These are phyloP conservation scores for Aspergillus nanangensis DNA, from an alignment of 495 filamentous ascomycete species.

Conservation along the genomic window DNA sequence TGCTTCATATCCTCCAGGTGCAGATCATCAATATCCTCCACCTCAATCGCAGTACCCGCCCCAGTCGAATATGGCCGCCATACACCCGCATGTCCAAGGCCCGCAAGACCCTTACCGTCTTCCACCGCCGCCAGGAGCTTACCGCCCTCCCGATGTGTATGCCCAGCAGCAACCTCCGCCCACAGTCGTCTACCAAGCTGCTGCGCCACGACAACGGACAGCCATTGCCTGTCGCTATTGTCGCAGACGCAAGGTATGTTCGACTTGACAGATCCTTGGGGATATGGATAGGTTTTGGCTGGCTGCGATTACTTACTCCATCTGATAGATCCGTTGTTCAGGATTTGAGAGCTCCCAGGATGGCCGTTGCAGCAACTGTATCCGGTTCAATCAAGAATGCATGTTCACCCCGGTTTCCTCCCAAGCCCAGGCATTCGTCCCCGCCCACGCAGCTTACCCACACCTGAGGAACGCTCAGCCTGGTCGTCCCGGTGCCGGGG, in stretches of 20 bases:
- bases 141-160: slow-evolving; percentile 42
- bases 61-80: slow-evolving; percentile 35
- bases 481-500: slow-evolving; percentile 35
- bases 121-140: slow-evolving; percentile 37
- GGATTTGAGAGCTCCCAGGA: slow-evolving; percentile 75
- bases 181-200: slow-evolving; percentile 56
- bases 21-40: slow-evolving; percentile 33
- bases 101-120: slow-evolving; percentile 36
- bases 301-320: neutral
- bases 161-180: slow-evolving; percentile 38
- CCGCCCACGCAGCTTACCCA: slow-evolving; percentile 68
- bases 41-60: slow-evolving; percentile 31
- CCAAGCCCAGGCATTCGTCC: slow-evolving; percentile 79
- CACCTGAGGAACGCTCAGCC: slow-evolving; percentile 49
- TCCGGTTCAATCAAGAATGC: slow-evolving; percentile 78
- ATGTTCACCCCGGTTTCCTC: slow-evolving; percentile 83
- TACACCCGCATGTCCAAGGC: slow-evolving; percentile 30
- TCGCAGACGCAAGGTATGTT: slow-evolving; percentile 70
- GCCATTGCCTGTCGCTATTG: slow-evolving; percentile 86
- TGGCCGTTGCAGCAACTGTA: slow-evolving; percentile 75
- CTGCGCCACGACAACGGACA: slow-evolving; percentile 72
- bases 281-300: neutral
- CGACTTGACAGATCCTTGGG: neutral
- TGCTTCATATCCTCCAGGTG: slow-evolving; percentile 35
- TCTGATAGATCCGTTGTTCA: slow-evolving; percentile 71